phyloP scores from a whole-genome alignment of 1,139 yeast genomes.

The Saccharomyces hybrid region DNA sequence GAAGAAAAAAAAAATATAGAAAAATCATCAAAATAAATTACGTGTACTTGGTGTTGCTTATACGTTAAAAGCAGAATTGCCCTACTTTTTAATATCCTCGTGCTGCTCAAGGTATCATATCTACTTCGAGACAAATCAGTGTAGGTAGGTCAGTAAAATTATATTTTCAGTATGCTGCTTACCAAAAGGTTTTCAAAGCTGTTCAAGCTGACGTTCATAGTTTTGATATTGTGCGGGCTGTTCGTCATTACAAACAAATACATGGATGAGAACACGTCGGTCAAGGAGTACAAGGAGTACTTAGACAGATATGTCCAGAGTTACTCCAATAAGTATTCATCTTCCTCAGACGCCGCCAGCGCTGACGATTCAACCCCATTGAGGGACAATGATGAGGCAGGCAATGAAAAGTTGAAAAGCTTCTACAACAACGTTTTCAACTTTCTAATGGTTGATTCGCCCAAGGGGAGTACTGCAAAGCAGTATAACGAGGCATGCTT shows the following conservation, averaged over 20 bases:
- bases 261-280: constrained; percentile 12
- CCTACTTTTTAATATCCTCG: neutral
- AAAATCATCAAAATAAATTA: neutral
- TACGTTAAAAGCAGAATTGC: neutral
- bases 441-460: constrained; percentile 18
- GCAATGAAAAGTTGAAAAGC: constrained; percentile 11
- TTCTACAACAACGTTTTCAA: constrained; percentile 25
- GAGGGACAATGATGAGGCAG: constrained; percentile 4
- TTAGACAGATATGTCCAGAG: neutral
- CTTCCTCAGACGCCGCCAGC: neutral
- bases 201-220: constrained; percentile 12
- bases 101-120: neutral
- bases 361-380: neutral
- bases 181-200: constrained; percentile 19
- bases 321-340: neutral
- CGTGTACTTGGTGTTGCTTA: neutral
- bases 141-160: neutral
- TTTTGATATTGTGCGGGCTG: constrained; percentile 9
- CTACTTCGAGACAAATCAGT: neutral
- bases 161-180: constrained; percentile 2
- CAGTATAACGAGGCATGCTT: constrained; percentile 19
- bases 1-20: neutral
- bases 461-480: constrained; percentile 20
- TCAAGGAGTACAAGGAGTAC: constrained; percentile 5
- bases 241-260: constrained; percentile 10